Conservation (phyloP, 192 early-diverging fungal species). For the Jimgerdemannia lactiflua region DNA sequence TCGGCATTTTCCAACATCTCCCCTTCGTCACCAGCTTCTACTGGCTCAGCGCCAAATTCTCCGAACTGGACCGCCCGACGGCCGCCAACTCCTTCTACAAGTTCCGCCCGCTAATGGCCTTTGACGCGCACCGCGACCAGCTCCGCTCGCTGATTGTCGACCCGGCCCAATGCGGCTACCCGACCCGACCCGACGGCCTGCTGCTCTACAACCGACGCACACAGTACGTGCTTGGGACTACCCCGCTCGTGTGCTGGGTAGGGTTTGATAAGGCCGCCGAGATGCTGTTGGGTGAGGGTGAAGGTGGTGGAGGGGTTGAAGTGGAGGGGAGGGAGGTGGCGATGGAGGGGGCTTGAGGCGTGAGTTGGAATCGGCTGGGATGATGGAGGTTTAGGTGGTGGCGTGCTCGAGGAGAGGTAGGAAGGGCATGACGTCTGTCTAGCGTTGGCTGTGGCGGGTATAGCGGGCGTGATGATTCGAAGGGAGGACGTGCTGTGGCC, state of each 20-base stretch:
- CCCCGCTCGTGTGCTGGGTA: slow-evolving; percentile 55
- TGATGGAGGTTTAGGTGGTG: no score
- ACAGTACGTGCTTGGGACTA: slow-evolving; percentile 49
- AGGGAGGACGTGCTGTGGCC: no score
- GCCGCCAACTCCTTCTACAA: slow-evolving; percentile 20
- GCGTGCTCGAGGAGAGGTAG: no score
- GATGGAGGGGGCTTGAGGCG: neutral
- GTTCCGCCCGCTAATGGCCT: slow-evolving; percentile 15
- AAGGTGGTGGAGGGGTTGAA: slow-evolving; percentile 5
- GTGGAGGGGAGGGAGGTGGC: slow-evolving; percentile 23
- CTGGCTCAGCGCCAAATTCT: slow-evolving; percentile 39
- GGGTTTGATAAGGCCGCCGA: slow-evolving; percentile 30
- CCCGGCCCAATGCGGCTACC: slow-evolving; percentile 4
- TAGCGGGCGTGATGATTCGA: no score
- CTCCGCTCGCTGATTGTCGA: neutral
- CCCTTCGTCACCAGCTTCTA: slow-evolving; percentile 35
- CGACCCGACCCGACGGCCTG: slow-evolving; percentile 38
- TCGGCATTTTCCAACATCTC: slow-evolving; percentile 2
- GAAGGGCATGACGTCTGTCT: no score
- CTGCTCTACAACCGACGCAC: slow-evolving; percentile 52
- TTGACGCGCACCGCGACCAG: neutral
- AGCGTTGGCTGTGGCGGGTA: no score
- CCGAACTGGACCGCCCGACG: slow-evolving; percentile 41
- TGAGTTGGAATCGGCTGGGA: no score
- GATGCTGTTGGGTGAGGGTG: neutral